Conservation (phyloP, 129 eudicot species). For the Artemisia argyi region DNA sequence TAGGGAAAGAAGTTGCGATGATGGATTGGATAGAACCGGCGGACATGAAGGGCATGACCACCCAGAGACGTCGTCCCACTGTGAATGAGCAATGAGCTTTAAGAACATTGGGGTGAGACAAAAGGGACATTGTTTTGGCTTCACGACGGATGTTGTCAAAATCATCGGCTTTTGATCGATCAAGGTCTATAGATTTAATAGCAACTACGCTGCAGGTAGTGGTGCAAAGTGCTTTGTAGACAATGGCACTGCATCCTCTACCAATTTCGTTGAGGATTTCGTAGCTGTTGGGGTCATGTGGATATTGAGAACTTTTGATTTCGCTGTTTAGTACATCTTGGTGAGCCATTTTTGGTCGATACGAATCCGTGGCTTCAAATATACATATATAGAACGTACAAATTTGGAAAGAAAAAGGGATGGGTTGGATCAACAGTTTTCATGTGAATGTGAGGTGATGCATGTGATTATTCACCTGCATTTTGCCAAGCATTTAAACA, state of each 20-base stretch:
- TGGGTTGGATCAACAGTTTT: slow-evolving; percentile 26
- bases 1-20: slow-evolving; percentile 50
- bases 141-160: slow-evolving; percentile 61
- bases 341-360: slow-evolving; percentile 24
- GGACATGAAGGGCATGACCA: slow-evolving; percentile 87
- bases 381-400: not conserved
- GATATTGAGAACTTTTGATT: slow-evolving; percentile 41
- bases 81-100: slow-evolving; percentile 70
- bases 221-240: slow-evolving; percentile 65
- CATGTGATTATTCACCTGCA: slow-evolving; percentile 39
- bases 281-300: slow-evolving; percentile 60
- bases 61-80: slow-evolving; percentile 66
- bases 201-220: slow-evolving; percentile 48
- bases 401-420: not conserved
- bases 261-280: slow-evolving; percentile 61
- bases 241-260: slow-evolving; percentile 57
- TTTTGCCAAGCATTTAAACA: not conserved
- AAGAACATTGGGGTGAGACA: slow-evolving; percentile 70
- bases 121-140: slow-evolving; percentile 66
- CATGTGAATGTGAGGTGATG: slow-evolving; percentile 45
- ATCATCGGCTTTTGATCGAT: slow-evolving; percentile 48
- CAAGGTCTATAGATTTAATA: slow-evolving; percentile 70
- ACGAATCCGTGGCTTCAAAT: not conserved
- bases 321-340: slow-evolving; percentile 25
- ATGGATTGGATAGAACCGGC: slow-evolving; percentile 77